Base-by-base conservation (phyloP, 495 filamentous ascomycete genomes). In the Annulohypoxylon stygium region DNA sequence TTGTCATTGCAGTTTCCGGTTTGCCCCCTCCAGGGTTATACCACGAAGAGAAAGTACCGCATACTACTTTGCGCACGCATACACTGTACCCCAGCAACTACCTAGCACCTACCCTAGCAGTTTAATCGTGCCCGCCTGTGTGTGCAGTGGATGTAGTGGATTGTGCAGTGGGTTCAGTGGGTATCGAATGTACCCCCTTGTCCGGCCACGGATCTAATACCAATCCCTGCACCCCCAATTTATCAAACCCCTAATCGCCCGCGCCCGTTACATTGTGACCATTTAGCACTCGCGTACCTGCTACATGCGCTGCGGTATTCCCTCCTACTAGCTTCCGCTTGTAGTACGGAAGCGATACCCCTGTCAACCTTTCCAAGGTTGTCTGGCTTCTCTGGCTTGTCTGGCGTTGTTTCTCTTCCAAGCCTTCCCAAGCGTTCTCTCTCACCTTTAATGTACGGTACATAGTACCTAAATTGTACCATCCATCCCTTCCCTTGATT, bases 161-260 rank as follows among this genome's bases (percentile, higher is more conserved):
- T 30, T 30, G 30, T 30, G 30, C 30, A 30, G 30, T 30, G 30
- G 30, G 30, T 30, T 30, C 30, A 69, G 47, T 73, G 60, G 50
- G 41, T 69, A 69, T 43, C 61, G 67, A 39, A 64, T 63, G 72
- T 71, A 71, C 60, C 57, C 43, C 36, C 39, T 14, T 43, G 39
- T 67, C 64, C 72, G 72, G 51, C 64, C 67, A 71, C 64, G 67
- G 72, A 70, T 75, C 72, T 71, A 75, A 75, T 71, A 61, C 59
- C 6, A 64, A 71, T 75, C 72, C 72, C 64, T 67, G 72, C 59
- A 63, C 58, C 45, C 64, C 61, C 72, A 75, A 75, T 75, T 71
- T 75, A 75, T 71, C 51, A 39, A 37, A 34, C 67, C 67, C 72
- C 67, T 65, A 63, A 54, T 68, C 67, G 59, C 36, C 45, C 54